These are phyloP conservation scores for Lichtheimia ornata DNA, from an alignment of 371 early-diverging fungal genomes.

Conservation along the genomic window DNA sequence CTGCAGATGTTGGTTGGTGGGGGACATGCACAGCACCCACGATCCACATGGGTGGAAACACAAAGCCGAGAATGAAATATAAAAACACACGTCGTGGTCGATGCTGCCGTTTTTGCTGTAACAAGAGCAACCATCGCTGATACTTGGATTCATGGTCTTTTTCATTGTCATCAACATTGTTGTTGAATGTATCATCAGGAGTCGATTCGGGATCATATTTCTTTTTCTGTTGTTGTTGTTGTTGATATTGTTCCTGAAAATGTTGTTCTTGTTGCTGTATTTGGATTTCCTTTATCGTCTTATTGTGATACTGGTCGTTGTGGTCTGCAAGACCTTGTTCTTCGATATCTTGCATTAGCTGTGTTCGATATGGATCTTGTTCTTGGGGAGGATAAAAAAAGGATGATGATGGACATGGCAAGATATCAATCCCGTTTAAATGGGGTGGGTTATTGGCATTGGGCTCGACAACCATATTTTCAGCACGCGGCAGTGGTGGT, in stretches of 20 bases:
- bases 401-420: constrained; percentile 7
- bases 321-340: constrained; percentile 7
- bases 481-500: too few relatives aligned
- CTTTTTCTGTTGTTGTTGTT: too few relatives aligned
- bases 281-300: neutral
- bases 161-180: constrained; percentile 1
- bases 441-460: neutral
- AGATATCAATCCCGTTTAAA: constrained; percentile 1
- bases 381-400: constrained; percentile 2
- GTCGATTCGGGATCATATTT: too few relatives aligned
- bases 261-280: too few relatives aligned
- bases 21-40: constrained; percentile 26
- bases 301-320: neutral
- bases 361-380: constrained; percentile 2
- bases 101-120: neutral
- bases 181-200: too few relatives aligned
- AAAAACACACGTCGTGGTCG: constrained; percentile 21
- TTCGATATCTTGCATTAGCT: constrained; percentile 11
- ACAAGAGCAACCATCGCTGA: too few relatives aligned
- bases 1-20: constrained; percentile 9
- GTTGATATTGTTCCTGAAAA: too few relatives aligned
- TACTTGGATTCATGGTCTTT: neutral
- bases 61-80: constrained; percentile 31
- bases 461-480: too few relatives aligned
- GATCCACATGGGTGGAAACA: constrained; percentile 42